phyloP scores from a whole-genome alignment of 352 stramenopile genomes.

The Phytophthora melonis region DNA sequence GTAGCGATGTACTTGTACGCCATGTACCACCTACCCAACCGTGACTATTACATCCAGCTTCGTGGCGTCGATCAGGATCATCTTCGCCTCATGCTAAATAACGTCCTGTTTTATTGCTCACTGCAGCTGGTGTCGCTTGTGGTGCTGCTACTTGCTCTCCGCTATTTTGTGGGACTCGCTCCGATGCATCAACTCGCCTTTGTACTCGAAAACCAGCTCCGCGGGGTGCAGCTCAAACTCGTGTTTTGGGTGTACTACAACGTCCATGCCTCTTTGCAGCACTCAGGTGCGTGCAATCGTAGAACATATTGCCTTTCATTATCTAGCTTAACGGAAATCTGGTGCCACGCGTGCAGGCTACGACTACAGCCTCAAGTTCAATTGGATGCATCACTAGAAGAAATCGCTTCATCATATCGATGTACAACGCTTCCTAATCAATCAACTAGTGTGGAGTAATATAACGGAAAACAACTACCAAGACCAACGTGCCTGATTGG shows the following conservation, averaged over 20 bases:
- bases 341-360: too few species aligned
- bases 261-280: conserved; percentile 27
- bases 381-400: too few species aligned
- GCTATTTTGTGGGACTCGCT: conserved; percentile 24
- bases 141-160: conserved; percentile 25
- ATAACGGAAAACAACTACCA: too few species aligned
- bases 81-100: conserved; percentile 23
- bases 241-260: conserved; percentile 43
- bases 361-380: too few species aligned
- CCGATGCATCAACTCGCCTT: conserved; percentile 36
- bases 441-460: too few species aligned
- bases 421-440: too few species aligned
- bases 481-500: too few species aligned
- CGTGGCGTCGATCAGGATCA: conserved; percentile 1
- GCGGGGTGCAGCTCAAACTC: conserved; percentile 36
- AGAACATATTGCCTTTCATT: too few species aligned
- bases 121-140: conserved; percentile 42
- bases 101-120: conserved; percentile 34
- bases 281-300: conserved; percentile 25
- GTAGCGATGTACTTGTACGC: conserved; percentile 25
- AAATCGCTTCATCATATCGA: too few species aligned
- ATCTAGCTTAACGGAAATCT: too few species aligned
- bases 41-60: conserved; percentile 30
- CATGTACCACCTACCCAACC: conserved; percentile 31
- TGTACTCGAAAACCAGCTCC: conserved; percentile 34